phyloP scores from a whole-genome alignment of 75 land plant species.

The Ceratopteris richardii region DNA sequence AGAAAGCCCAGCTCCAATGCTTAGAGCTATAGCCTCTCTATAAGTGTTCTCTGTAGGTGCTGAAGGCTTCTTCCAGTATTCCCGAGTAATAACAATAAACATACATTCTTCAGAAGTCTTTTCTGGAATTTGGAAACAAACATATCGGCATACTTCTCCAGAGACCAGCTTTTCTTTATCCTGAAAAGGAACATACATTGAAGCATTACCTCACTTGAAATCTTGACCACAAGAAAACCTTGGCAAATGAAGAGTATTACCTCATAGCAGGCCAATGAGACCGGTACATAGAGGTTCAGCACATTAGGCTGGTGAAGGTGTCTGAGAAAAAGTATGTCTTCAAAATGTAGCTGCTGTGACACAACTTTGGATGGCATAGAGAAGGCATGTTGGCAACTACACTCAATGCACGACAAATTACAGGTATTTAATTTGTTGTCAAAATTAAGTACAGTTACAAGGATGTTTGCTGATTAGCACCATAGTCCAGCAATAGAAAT shows the following conservation, averaged over 20 bases:
- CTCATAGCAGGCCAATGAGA: conserved; percentile 60
- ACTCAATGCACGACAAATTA: too few species aligned
- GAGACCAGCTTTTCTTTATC: conserved; percentile 8
- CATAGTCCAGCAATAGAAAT: too few species aligned
- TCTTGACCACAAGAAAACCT: too few species aligned
- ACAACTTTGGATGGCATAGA: conserved; percentile 60
- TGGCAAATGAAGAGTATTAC: conserved; percentile 15
- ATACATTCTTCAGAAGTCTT: conserved; percentile 30
- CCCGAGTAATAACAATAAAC: conserved; percentile 45
- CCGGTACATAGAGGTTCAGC: conserved; percentile 23
- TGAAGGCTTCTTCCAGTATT: conserved; percentile 12
- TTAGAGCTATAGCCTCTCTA: conserved; percentile 38
- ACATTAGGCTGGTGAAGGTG: conserved; percentile 16
- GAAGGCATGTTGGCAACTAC: conserved; percentile 73
- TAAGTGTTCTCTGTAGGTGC: conserved; percentile 10
- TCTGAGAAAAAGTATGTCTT: conserved; percentile 43
- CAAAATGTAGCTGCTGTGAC: conserved; percentile 48
- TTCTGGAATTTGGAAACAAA: conserved; percentile 45
- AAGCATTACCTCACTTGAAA: neutral
- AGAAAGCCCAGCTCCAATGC: conserved; percentile 36
- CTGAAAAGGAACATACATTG: neutral
- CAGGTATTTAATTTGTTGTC: too few species aligned
- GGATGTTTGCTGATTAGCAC: too few species aligned
- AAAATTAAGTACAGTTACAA: too few species aligned
- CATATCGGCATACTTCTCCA: conserved; percentile 12